phyloP scores from a whole-genome alignment of 2,329 filamentous ascomycete species.

The Elsinoe arachidis region DNA sequence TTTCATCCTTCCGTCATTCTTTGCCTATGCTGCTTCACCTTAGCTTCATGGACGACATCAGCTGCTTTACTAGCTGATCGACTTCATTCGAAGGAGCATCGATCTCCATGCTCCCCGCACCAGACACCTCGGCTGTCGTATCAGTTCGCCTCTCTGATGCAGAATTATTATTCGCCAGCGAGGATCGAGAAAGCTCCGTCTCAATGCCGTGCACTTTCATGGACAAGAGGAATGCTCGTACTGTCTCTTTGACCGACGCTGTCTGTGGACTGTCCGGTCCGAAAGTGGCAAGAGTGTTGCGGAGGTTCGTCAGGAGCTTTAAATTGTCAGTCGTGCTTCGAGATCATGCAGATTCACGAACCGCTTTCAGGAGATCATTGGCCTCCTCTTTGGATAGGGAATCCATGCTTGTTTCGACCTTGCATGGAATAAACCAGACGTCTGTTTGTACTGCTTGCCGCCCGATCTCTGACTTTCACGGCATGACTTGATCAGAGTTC shows the following conservation, averaged over 20 bases:
- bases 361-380: neutral
- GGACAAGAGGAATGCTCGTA: slow-evolving; percentile 26
- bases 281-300: slow-evolving; percentile 29
- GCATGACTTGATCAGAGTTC: no score
- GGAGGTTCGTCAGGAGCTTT: slow-evolving; percentile 29
- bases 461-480: no score
- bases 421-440: no score
- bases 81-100: neutral
- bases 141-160: neutral
- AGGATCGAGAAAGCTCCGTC: slow-evolving; percentile 20
- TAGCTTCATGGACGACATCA: neutral
- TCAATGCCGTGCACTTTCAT: slow-evolving; percentile 22
- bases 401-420: neutral
- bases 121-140: neutral
- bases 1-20: neutral
- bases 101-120: neutral
- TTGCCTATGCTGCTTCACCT: neutral
- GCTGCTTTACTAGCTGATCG: neutral
- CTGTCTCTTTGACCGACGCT: slow-evolving; percentile 22
- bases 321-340: no score
- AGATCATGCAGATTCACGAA: neutral
- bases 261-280: slow-evolving; percentile 27
- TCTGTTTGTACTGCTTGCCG: no score
- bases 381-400: neutral
- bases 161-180: neutral